Conservation (phyloP, 305 asterid genomes). For the Fraxinus latifolia region DNA sequence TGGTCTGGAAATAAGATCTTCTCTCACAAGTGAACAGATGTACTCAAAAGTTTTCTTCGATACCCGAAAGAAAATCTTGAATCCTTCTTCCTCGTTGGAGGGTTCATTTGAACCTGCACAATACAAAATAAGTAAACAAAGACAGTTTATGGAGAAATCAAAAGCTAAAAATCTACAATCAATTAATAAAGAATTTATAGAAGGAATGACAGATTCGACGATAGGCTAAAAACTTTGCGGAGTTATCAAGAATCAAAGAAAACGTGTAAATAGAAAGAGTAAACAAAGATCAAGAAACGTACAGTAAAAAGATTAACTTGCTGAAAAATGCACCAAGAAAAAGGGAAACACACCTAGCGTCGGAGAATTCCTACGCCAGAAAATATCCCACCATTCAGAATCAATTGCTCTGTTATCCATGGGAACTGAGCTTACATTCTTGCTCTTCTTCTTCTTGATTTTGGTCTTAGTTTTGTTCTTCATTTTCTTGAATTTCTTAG, state of each 20-base stretch:
- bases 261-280: neutral
- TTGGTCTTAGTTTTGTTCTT: slow-evolving; percentile 27
- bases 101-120: slow-evolving; percentile 49
- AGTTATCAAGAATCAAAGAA: neutral
- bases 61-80: slow-evolving; percentile 76
- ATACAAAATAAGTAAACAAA: neutral
- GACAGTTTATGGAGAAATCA: neutral
- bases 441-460: slow-evolving; percentile 52
- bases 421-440: slow-evolving; percentile 33
- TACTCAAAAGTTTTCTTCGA: slow-evolving; percentile 77
- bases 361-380: slow-evolving; percentile 72
- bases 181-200: neutral
- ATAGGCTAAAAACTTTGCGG: neutral
- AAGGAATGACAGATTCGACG: neutral
- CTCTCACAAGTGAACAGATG: slow-evolving; percentile 82
- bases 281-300: neutral
- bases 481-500: slow-evolving; percentile 48
- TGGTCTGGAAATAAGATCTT: slow-evolving; percentile 88
- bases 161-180: neutral
- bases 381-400: slow-evolving; percentile 92
- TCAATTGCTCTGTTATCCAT: slow-evolving; percentile 67
- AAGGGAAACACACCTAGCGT: slow-evolving; percentile 29
- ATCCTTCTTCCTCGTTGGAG: slow-evolving; percentile 68
- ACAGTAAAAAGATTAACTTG: slow-evolving; percentile 3
- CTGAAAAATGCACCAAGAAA: neutral